These are phyloP conservation scores for Epichloe festucae DNA, from an alignment of 2,329 filamentous ascomycete genomes.

Conservation along the genomic window DNA sequence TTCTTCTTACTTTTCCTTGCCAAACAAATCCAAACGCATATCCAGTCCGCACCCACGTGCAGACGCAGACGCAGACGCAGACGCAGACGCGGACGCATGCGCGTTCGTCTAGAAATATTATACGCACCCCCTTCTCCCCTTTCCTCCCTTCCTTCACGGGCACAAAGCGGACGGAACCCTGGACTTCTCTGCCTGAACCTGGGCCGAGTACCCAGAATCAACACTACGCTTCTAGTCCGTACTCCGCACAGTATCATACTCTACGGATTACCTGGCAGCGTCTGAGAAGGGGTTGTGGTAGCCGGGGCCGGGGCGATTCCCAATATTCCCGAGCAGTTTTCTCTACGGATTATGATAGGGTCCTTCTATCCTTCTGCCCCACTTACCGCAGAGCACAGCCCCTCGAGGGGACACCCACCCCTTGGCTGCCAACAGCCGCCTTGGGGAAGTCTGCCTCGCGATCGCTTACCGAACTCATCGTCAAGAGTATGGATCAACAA, in stretches of 20 bases:
- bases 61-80: neutral
- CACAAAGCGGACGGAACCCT: too few relatives aligned
- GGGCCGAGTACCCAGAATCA: too few relatives aligned
- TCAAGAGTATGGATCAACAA: conserved; percentile 29
- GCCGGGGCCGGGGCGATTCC: neutral
- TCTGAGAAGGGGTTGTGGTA: conserved; percentile 2
- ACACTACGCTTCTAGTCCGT: too few relatives aligned
- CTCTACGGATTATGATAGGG: conserved; percentile 3
- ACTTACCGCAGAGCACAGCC: conserved; percentile 13
- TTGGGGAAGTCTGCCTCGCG: conserved; percentile 31
- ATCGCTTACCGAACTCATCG: conserved; percentile 4
- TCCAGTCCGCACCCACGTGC: neutral
- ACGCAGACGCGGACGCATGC: neutral
- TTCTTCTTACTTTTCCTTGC: neutral
- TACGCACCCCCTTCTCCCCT: neutral
- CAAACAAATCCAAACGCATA: neutral
- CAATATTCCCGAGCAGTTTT: conserved; percentile 2
- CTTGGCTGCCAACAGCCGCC: conserved; percentile 32
- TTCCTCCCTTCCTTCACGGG: too few relatives aligned
- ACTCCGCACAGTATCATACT: neutral
- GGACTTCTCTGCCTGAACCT: too few relatives aligned
- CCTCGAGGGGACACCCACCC: conserved; percentile 14
- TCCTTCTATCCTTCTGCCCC: conserved; percentile 3
- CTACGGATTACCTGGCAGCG: neutral
- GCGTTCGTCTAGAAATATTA: neutral